Evolutionary conservation across 768 basidiomycete species (phyloP), one percentile per base, ranked within the genome.

Genomic region (Tulasnella sp.): DNA sequence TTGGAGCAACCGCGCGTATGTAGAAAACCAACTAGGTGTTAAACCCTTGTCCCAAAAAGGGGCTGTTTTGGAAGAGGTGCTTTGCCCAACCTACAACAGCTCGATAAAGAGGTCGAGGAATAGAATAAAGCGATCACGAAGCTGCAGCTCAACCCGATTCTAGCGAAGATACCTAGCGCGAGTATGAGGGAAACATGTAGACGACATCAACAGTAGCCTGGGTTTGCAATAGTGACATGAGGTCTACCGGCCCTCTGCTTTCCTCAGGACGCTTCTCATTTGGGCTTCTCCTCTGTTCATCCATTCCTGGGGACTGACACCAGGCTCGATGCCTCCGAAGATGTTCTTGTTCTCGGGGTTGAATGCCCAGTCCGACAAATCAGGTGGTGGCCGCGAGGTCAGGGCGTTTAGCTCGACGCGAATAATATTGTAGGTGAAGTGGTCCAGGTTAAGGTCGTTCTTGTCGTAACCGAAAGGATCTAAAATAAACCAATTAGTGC

Each of bases 381-480:
- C 40, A 2, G 83, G 80, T 40, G 83, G 81, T 2, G 85, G 83
- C 46, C 83, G 46, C 3, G 85, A 82, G 0, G 83, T 85, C 46
- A 86, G 83, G 4, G 83, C 84, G 18, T 81, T 76, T 12, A 86
- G 75, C 77, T 86, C 85, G 16, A 79, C 77, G 36, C 82, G 79
- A 81, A 86, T 85, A 74, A 86, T 83, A 62, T 83, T 79, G 42
- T 84, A 75, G 71, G 81, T 82, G 82, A 85, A 86, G 75, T 82
- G 83, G 77, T 84, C 84, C 27, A 84, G 80, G 80, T 84, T 83
- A 5, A 84, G 82, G 73, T 85, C 84, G 74, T 85, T 85, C 46
- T 75, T 78, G 77, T 85, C 84, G 77, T 84, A 84, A 24, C 84
- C 83, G 75, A 85, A 85, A 18, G 84, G 84, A 79, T 85, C 80